Conservation (phyloP, 2,329 filamentous ascomycete species). For the Trichoderma sp. region DNA sequence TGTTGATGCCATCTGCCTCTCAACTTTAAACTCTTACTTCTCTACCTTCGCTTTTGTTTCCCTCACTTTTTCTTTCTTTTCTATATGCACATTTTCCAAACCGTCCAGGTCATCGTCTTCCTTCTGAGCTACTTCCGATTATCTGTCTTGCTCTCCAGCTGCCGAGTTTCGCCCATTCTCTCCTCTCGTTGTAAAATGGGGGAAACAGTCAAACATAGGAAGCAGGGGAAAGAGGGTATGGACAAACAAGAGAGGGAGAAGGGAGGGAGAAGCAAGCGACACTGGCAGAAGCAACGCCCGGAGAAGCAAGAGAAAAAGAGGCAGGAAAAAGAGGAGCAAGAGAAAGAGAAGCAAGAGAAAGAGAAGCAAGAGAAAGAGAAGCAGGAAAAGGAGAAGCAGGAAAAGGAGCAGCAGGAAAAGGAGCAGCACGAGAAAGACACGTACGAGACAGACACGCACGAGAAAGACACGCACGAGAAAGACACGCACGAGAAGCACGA, state of each 20-base stretch:
- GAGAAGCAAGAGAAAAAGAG: not conserved
- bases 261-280: not conserved
- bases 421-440: too few relatives aligned
- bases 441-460: too few relatives aligned
- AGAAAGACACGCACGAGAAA: too few relatives aligned
- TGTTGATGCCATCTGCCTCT: not conserved
- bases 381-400: not conserved
- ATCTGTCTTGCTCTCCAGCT: not conserved
- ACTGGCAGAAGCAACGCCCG: not conserved
- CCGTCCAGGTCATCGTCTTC: not conserved
- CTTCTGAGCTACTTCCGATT: not conserved
- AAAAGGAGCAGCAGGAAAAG: not conserved
- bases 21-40: not conserved
- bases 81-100: not conserved
- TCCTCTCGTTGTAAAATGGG: not conserved
- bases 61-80: not conserved
- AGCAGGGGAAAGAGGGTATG: not conserved
- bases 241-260: not conserved
- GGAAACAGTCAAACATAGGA: not conserved
- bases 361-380: too few relatives aligned
- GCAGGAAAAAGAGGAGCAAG: too few relatives aligned
- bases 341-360: too few relatives aligned
- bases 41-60: not conserved
- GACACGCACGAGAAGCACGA: too few relatives aligned
- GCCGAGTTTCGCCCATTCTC: not conserved